Evolutionary conservation across 1,139 yeast species (phyloP), one percentile per base, ranked within the genome.

Genomic region (Blastobotrys apis): DNA sequence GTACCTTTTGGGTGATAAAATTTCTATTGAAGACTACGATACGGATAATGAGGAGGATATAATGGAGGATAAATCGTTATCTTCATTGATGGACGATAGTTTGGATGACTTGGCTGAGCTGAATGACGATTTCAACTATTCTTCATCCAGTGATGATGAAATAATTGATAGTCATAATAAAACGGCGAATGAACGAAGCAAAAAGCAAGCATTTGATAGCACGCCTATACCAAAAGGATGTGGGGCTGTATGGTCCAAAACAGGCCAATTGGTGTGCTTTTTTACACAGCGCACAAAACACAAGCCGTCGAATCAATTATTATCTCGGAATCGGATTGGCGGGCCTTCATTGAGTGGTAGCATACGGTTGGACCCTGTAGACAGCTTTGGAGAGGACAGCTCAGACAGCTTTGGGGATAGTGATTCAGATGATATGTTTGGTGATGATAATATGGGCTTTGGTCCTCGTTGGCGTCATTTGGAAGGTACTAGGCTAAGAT

Each of bases 151-250:
- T 16, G 59, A 53, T 26, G 58, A 53, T 16, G 55, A 57, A 52
- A 52, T 23, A 49, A 27, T 43, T 15, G 62, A 59, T 20, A 56
- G 54, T 13, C 61, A 56, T 23, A 10, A 6, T 6, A 23, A 23
- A 10, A 6, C 31, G 33, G n/a, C 20, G 17, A 12, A n/a, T 12
- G 6, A 29, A 15, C 6, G n/a, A 21, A n/a, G 34, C 30, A 47
- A 38, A 17, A 48, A 43, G 38, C 50, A 46, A 12, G 56, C 65
- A 13, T 77, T 80, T 56, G 95, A 87, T 57, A 81, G 88, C 31
- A 86, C 95, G 0, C 97, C 97, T 0, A 73, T 88, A 3, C 96
- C 97, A 0, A 87, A 85, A 59, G 94, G 92, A 3, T 88, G 96
- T 68, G 96, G 97, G 8, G 96, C 95, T 0, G 71, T 78, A 0